Evolutionary conservation across 148 eudicot genomes (phyloP), one percentile per base, ranked within the genome.

Genomic region (Camellia sinensis): DNA sequence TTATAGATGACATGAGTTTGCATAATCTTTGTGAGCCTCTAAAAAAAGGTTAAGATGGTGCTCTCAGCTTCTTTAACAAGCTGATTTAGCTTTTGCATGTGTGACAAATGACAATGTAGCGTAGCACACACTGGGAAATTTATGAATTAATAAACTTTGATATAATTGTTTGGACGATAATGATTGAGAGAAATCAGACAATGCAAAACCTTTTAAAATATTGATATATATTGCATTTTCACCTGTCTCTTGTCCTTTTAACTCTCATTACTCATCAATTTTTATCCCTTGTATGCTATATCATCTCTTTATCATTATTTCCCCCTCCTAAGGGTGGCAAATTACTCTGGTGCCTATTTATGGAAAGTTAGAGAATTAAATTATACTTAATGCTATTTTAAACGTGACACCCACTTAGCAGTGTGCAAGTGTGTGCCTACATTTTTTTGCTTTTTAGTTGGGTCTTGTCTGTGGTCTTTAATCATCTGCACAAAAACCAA

Each of bases 61-160:
- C 37, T 62, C n/a, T 22, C 54, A n/a, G 41, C 8, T 41, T 15
- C 41, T 7, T 78, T 9, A 52, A 61, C 17, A 10, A 63, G 67
- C 63, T 56, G 4, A 41, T 11, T 69, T 73, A 29, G 56, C 71
- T n/a, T 69, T 69, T 81, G 68, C 69, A 44, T 68, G 37, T 29
- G 37, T 29, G 37, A 29, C 37, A 29, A 29, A 29, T 29, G 37
- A 29, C 37, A 29, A 29, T 29, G 37, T 29, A 29, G 37, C 37
- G 37, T 29, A 29, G 37, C 29, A 44, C 1, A 76, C 17, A 29
- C 50, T 75, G 69, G 54, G 78, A 15, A 5, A 15, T 2, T 74
- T 40, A 43, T 57, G 65, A 44, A 57, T 29, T 29, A 7, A 57
- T 18, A 74, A 74, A 29, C 37, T 44, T 17, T 41, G 0, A 21